Conservation (phyloP, 2,329 filamentous ascomycete genomes). For the Xylariaceae sp. region DNA sequence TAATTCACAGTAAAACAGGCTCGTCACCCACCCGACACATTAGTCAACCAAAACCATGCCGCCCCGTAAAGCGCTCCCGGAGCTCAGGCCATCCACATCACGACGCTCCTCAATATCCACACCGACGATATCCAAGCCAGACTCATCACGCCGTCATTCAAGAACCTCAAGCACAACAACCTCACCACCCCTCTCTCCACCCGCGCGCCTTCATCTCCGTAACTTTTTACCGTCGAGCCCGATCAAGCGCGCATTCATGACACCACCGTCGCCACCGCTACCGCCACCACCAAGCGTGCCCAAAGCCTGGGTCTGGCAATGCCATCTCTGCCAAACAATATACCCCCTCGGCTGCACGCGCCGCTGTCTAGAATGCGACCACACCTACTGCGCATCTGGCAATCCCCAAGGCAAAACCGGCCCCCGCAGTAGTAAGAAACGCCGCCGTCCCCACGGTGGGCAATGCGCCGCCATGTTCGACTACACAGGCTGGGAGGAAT, state of each 20-base stretch:
- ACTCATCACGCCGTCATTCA: conserved; percentile 3
- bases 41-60: conserved; percentile 18
- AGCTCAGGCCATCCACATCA: conserved; percentile 23
- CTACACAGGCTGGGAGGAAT: conserved; percentile 29
- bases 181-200: conserved; percentile 21
- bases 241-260: conserved; percentile 22
- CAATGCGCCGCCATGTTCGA: conserved; percentile 29
- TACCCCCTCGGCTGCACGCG: conserved; percentile 33
- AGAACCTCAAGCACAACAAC: not conserved
- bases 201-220: conserved; percentile 28
- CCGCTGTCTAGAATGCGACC: conserved; percentile 31
- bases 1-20: conserved; percentile 7
- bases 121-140: not conserved
- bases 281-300: conserved; percentile 22
- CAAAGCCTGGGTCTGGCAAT: conserved; percentile 34
- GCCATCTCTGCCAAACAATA: conserved; percentile 29
- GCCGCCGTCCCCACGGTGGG: conserved; percentile 7
- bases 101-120: conserved; percentile 5
- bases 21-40: conserved; percentile 7
- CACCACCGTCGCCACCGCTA: too few relatives aligned
- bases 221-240: conserved; percentile 26
- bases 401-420: not conserved
- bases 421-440: conserved; percentile 19
- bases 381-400: conserved; percentile 25
- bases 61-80: conserved; percentile 22